A percentile compares a stretch with the other conserved stretches of the same genome.
Evolutionary conservation across 2,329 filamentous ascomycete species (phyloP).

Genomic region (Nigrospora oryzae): DNA sequence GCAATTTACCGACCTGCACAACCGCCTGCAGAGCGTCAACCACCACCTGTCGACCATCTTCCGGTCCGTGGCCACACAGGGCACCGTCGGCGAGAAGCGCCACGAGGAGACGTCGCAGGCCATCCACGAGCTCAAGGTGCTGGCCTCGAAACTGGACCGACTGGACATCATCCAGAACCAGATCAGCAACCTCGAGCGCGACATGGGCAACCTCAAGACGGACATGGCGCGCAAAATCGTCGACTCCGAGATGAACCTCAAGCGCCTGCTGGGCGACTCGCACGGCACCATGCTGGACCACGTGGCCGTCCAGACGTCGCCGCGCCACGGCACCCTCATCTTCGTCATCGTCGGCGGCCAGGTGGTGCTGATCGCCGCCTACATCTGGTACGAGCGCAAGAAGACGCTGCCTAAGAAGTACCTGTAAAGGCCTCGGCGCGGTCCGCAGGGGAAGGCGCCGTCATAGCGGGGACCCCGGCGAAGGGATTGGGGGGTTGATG

Average conservation of each 20-base stretch:
- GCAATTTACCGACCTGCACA: constrained; percentile 80
- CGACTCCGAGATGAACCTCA: constrained; percentile 43
- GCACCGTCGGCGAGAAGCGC: constrained; percentile 43
- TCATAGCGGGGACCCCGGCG: no score
- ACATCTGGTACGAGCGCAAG: constrained; percentile 73
- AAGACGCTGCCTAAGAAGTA: constrained; percentile 86
- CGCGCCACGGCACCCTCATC: constrained; percentile 48
- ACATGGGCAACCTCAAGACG: constrained; percentile 48
- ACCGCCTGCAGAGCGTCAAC: constrained; percentile 66
- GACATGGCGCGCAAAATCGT: constrained; percentile 41
- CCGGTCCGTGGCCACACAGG: constrained; percentile 42
- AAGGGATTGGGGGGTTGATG: no score
- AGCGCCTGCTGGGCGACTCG: constrained; percentile 42
- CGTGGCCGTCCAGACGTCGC: constrained; percentile 34
- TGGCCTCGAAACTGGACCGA: constrained; percentile 34
- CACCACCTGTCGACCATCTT: constrained; percentile 60
- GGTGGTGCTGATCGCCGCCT: constrained; percentile 58
- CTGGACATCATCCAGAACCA: constrained; percentile 34
- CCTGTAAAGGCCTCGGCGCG: constrained; percentile 38
- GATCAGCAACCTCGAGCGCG: constrained; percentile 45
- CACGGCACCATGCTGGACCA: constrained; percentile 39
- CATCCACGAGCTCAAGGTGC: constrained; percentile 35
- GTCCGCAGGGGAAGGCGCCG: no score
- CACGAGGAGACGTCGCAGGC: constrained; percentile 44
- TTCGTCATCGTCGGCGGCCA: constrained; percentile 69